Evolutionary conservation across 495 filamentous ascomycete species (phyloP), one percentile per base, ranked within the genome.

Genomic region (Xylaria palmicola): DNA sequence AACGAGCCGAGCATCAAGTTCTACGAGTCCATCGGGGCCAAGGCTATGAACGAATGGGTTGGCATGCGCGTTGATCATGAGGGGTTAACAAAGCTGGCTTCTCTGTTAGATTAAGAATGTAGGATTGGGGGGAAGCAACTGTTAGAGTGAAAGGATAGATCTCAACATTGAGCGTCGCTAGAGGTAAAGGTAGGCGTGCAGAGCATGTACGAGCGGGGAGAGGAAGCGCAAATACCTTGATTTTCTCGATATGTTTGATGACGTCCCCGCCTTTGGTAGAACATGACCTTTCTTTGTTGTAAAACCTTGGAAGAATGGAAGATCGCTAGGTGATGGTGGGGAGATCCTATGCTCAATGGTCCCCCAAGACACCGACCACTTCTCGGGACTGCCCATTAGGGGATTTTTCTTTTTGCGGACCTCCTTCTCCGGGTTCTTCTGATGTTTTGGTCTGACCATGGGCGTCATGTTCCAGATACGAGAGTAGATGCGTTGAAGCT

Each of bases 1-100:
- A 97, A 98, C 74, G 84, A 90, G 78, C 89, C 90, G 40, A 89
- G 85, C 65, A 91, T 97, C 73, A 77, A 86, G 68, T 97, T 98
- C 69, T 98, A 98, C 68, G 82, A 88, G 69, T 80, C 83, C 62
- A 79, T 96, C 59, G 93, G 94, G 5, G 94, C 93, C n/a, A 83
- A 76, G 68, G 77, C 77, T 65, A 88, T 92, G 89, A 83, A 83
- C 56, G 93, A 94, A 69, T 98, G 94, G 94, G 85, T 90, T 65
- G 86, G 87, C 62, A 93, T 97, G 90, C 88, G 93, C 72, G 85
- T 97, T 15, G 90, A 94, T 62, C 87, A 87, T 32, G 83, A 89
- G 47, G 86, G 75, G 20, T 76, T 96, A 78, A 72, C 64, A 17
- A 83, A 83, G 71, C 72, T 96, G 77, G 86, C 86, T 8, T 27